These are phyloP conservation scores for Bisporella sp. DNA, from an alignment of 2,329 filamentous ascomycete genomes.

Conservation along the genomic window DNA sequence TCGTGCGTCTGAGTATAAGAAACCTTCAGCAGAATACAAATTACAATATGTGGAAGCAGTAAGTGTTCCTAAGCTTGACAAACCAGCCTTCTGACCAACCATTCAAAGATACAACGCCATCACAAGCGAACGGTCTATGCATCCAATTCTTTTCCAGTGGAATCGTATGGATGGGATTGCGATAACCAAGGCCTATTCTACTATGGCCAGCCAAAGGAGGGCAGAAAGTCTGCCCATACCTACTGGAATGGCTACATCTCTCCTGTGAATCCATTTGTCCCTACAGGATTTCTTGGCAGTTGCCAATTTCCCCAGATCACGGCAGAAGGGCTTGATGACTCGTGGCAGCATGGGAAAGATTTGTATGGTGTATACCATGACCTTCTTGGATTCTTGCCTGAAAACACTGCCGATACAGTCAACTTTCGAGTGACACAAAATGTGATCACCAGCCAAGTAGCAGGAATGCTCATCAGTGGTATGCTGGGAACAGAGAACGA, in stretches of 20 bases:
- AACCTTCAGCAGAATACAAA: constrained; percentile 46
- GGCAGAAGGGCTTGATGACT: constrained; percentile 62
- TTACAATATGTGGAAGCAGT: constrained; percentile 72
- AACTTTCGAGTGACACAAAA: constrained; percentile 74
- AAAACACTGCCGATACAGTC: constrained; percentile 38
- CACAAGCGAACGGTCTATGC: constrained; percentile 81
- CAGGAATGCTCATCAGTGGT: constrained; percentile 64
- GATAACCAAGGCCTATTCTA: constrained; percentile 63
- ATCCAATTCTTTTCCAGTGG: constrained; percentile 67
- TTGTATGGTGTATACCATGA: constrained; percentile 70
- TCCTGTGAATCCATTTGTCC: constrained; percentile 58
- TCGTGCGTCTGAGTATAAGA: constrained; percentile 56
- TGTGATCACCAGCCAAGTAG: constrained; percentile 74
- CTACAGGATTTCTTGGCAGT: constrained; percentile 61
- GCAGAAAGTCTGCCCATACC: constrained; percentile 43
- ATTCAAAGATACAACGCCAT: constrained; percentile 61
- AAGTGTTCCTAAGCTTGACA: constrained; percentile 23
- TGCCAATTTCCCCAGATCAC: constrained; percentile 83
- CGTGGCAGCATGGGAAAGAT: constrained; percentile 69
- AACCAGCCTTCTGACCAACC: not conserved
- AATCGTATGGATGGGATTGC: constrained; percentile 68
- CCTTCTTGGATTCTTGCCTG: constrained; percentile 60
- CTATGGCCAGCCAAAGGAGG: constrained; percentile 52
- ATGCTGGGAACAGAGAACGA: constrained; percentile 49
- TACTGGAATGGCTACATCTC: constrained; percentile 62